Conservation (phyloP, 306 rosid species). For the Pachyrhizus erosus region DNA sequence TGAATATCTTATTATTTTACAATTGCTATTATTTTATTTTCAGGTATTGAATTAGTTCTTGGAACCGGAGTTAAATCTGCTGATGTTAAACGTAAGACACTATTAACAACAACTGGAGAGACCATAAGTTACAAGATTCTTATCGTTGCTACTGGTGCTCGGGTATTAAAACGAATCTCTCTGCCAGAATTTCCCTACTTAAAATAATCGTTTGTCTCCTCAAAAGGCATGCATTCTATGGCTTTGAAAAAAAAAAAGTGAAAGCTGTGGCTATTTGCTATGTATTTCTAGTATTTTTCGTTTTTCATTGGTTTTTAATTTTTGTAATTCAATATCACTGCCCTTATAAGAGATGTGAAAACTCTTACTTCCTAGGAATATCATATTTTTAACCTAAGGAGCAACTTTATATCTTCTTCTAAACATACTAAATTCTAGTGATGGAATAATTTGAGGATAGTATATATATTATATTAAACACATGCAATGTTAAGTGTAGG, state of each 20-base stretch:
- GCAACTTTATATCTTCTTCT: conserved; percentile 18
- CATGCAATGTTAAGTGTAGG: conserved; percentile 54
- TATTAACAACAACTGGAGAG: conserved; percentile 90
- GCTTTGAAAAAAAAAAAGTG: conserved; percentile 5
- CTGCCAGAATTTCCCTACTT: conserved; percentile 17
- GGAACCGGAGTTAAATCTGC: conserved; percentile 94
- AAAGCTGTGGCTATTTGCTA: neutral
- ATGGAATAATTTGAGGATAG: conserved; percentile 17
- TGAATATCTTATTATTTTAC: conserved; percentile 30
- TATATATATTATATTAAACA: conserved; percentile 25
- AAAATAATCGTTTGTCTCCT: conserved; percentile 17
- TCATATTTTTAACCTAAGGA: neutral
- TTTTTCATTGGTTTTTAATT: neutral
- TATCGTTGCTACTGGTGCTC: conserved; percentile 98
- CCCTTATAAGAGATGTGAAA: conserved; percentile 16
- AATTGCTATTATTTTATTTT: conserved; percentile 29
- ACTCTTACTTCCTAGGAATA: conserved; percentile 12
- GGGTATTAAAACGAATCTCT: conserved; percentile 79
- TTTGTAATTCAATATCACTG: neutral
- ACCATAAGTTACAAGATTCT: conserved; percentile 95
- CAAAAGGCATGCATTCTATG: conserved; percentile 19
- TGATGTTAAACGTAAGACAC: conserved; percentile 90
- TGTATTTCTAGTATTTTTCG: conserved; percentile 4
- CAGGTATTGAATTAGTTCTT: conserved; percentile 94
- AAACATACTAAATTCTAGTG: conserved; percentile 13